phyloP scores from a whole-genome alignment of 1,139 yeast genomes.

The Blastobotrys aristatus region DNA sequence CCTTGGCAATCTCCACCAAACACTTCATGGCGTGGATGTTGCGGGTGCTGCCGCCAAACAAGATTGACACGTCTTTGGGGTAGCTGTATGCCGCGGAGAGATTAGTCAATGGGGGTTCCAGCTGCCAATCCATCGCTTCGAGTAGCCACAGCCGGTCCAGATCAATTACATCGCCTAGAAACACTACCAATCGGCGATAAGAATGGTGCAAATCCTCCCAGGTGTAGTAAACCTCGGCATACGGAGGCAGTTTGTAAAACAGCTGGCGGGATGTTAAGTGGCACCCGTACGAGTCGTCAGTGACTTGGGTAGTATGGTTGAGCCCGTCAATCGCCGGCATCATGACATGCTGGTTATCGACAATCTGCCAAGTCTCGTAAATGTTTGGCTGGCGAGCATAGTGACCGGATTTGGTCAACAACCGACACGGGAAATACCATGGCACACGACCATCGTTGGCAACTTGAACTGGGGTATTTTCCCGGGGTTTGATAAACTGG shows the following conservation, averaged over 20 bases:
- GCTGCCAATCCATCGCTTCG: slow-evolving; percentile 49
- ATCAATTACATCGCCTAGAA: slow-evolving; percentile 79
- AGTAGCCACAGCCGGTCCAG: slow-evolving; percentile 65
- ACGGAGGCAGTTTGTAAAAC: slow-evolving; percentile 58
- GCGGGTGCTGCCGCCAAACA: slow-evolving; percentile 10
- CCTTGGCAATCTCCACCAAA: slow-evolving; percentile 69
- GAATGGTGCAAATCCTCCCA: slow-evolving; percentile 69
- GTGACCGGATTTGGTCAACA: slow-evolving; percentile 12
- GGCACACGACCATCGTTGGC: slow-evolving; percentile 54
- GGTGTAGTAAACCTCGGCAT: slow-evolving; percentile 68
- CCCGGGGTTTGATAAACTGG: slow-evolving; percentile 52
- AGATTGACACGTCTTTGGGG: slow-evolving; percentile 19
- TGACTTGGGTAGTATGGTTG: slow-evolving; percentile 17
- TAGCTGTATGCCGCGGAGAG: slow-evolving; percentile 23
- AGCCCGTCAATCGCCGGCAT: not conserved
- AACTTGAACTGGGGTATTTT: slow-evolving; percentile 44
- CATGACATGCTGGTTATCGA: not conserved
- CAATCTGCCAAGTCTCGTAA: slow-evolving; percentile 4
- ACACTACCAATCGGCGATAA: slow-evolving; percentile 64
- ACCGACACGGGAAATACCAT: slow-evolving; percentile 83
- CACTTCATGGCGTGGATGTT: slow-evolving; percentile 56
- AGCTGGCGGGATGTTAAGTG: slow-evolving; percentile 68
- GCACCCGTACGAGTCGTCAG: slow-evolving; percentile 39
- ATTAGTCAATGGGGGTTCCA: slow-evolving; percentile 16
- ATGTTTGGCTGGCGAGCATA: slow-evolving; percentile 13